Base-by-base conservation (phyloP, 2,329 filamentous ascomycete species). In the Colletotrichum coccodes region DNA sequence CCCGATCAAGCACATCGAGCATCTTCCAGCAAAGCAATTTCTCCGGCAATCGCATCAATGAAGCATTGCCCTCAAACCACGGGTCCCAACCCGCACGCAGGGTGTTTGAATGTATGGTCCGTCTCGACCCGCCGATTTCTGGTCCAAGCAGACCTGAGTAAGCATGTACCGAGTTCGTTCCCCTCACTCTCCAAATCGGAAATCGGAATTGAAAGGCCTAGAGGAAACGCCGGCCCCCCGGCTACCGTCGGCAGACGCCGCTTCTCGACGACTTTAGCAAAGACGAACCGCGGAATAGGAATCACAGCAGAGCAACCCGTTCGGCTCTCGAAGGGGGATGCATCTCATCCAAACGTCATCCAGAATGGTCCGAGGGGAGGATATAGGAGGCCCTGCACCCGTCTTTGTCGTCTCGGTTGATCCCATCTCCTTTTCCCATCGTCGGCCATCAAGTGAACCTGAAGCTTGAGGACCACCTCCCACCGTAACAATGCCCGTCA, bases 401-500 rank as follows among this genome's bases (percentile, higher is more conserved):
- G 16, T 28, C 8, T 14, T 50, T 44, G 46, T 28, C 30, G 26
- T 26, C 34, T 32, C 18, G 34, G n/a, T n/a, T 2, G 30, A 34
- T 59, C 42, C 28, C 40, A 28, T 46, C 46, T 49, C 47, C 40
- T 28, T 60, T n/a, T n/a, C 11, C n/a, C 49, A 12, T 26, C 46
- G 46, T 34, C 40, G 21, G 26, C 30, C 11, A 36, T 49, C 44
- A 8, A 47, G 44, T 36, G n/a, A 38, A 50, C 11, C 21, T 21
- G 26, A 28, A 38, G 44, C 36, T 53, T 40, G n/a, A 30, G 42
- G 21, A 18, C 21, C 30, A 21, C 36, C n/a, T 9, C 28, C 12
- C 21, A 18, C 36, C 30, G 42, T 60, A 32, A 78, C 34, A 36
- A 88, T 88, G 86, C 84, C 85, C 9, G 79, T 84, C 67, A 87